Percentiles rank a stretch among this genome's conserved stretches.
Conservation (phyloP, 495 filamentous ascomycete species). For the Penicillium canariense region DNA sequence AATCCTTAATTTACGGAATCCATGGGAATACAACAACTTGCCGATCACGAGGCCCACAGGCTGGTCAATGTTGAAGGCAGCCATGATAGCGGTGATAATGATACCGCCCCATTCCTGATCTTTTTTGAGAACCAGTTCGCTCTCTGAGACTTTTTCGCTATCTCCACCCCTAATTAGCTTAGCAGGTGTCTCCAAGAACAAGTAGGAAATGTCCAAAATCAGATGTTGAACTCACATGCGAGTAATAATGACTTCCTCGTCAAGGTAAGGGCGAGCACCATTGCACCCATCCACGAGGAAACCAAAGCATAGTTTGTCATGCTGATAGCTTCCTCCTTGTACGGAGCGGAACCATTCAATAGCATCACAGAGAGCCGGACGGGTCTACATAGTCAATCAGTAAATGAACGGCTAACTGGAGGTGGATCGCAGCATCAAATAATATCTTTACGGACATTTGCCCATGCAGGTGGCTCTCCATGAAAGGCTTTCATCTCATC, state of each 20-base stretch:
- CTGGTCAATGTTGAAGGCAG: slow-evolving; percentile 17
- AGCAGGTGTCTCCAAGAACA: slow-evolving; percentile 9
- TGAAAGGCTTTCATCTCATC: neutral
- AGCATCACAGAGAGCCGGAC: slow-evolving; percentile 64
- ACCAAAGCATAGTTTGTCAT: slow-evolving; percentile 39
- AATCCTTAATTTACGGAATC: neutral
- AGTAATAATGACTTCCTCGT: slow-evolving; percentile 64
- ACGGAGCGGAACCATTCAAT: slow-evolving; percentile 63
- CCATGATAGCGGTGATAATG: slow-evolving; percentile 36
- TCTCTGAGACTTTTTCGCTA: slow-evolving; percentile 34
- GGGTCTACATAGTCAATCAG: slow-evolving; percentile 28
- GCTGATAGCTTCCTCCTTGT: slow-evolving; percentile 59
- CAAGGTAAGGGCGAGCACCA: slow-evolving; percentile 56
- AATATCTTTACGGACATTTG: neutral
- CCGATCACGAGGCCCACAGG: slow-evolving; percentile 61
- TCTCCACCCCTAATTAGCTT: slow-evolving; percentile 52
- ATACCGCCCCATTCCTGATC: slow-evolving; percentile 40
- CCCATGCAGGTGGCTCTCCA: neutral
- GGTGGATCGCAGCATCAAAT: neutral
- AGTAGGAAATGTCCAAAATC: neutral
- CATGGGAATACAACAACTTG: slow-evolving; percentile 26
- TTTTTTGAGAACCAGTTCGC: slow-evolving; percentile 39
- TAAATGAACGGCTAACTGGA: neutral
- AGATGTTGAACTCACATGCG: slow-evolving; percentile 51
- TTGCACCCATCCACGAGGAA: slow-evolving; percentile 62